Evolutionary conservation across 768 basidiomycete genomes (phyloP).

Genomic region (Mycena kentingensis): DNA sequence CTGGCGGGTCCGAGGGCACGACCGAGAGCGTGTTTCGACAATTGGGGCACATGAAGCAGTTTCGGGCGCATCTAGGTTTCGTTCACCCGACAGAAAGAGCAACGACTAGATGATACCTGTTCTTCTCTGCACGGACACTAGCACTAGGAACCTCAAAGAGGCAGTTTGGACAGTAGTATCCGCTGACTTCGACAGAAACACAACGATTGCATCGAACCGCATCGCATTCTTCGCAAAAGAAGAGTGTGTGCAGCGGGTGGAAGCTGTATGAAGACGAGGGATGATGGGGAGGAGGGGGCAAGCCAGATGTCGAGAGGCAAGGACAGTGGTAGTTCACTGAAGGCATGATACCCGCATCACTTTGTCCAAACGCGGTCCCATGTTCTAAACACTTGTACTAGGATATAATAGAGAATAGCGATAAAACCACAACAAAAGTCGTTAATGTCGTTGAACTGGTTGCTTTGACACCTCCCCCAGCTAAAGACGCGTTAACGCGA

Average conservation of each 20-base stretch:
- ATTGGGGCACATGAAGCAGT: constrained; percentile 95
- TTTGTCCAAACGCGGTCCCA: too few relatives aligned
- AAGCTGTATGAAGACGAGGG: constrained; percentile 80
- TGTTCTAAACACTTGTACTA: too few relatives aligned
- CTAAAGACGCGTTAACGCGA: too few relatives aligned
- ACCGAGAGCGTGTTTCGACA: constrained; percentile 89
- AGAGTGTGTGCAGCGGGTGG: constrained; percentile 81
- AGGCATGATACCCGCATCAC: neutral
- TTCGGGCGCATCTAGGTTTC: constrained; percentile 83
- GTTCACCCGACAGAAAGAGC: neutral
- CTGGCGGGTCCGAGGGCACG: constrained; percentile 85
- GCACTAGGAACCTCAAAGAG: constrained; percentile 98
- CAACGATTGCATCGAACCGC: constrained; percentile 92
- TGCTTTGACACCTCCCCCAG: too few relatives aligned
- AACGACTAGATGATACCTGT: constrained; percentile 56
- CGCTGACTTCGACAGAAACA: constrained; percentile 89
- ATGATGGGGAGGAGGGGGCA: constrained; percentile 74
- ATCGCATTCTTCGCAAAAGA: constrained; percentile 99
- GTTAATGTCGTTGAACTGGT: too few relatives aligned
- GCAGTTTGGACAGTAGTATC: constrained; percentile 98
- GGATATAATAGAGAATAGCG: too few relatives aligned
- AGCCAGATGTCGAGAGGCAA: constrained; percentile 59
- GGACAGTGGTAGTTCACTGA: constrained; percentile 65
- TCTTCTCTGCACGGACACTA: constrained; percentile 97
- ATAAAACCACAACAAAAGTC: too few relatives aligned